Conservation (phyloP, 2,329 filamentous ascomycete genomes). For the Neofusicoccum laricinum region DNA sequence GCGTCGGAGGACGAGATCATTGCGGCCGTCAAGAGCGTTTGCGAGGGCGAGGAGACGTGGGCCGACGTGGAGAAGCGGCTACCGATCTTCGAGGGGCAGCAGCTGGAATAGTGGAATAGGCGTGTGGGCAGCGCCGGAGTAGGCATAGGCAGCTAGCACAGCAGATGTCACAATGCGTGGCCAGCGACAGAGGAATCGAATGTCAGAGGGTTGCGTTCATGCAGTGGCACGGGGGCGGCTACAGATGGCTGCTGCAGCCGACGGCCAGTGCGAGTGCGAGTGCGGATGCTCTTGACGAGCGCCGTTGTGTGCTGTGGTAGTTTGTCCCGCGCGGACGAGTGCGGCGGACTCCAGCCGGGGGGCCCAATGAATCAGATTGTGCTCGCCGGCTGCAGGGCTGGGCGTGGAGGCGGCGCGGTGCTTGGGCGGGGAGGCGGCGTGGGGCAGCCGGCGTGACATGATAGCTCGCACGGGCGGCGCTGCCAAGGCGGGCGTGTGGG, state of each 20-base stretch:
- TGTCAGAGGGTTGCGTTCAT: conserved; percentile 8
- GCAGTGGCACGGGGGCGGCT: conserved; percentile 2
- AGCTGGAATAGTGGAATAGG: conserved; percentile 50
- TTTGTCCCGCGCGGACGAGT: background rate
- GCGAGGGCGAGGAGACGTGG: conserved; percentile 64
- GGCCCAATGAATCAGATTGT: too few species aligned
- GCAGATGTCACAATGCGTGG: conserved; percentile 7
- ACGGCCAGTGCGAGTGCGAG: background rate
- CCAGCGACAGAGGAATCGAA: background rate
- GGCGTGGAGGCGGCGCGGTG: too few species aligned
- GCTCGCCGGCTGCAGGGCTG: too few species aligned
- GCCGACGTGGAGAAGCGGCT: conserved; percentile 72
- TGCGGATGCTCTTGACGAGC: background rate
- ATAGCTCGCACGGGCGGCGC: too few species aligned
- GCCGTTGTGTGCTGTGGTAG: too few species aligned
- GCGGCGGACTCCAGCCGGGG: too few species aligned
- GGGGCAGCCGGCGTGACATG: too few species aligned
- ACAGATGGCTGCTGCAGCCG: background rate
- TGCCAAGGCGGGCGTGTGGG: too few species aligned
- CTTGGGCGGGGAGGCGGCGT: too few species aligned
- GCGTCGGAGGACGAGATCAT: conserved; percentile 78
- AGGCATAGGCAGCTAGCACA: background rate
- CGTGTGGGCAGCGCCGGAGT: background rate
- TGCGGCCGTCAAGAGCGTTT: conserved; percentile 64
- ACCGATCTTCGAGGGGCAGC: conserved; percentile 80